Base-by-base conservation (phyloP, 169 alveolate genomes). In the Hammondia hammondi region DNA sequence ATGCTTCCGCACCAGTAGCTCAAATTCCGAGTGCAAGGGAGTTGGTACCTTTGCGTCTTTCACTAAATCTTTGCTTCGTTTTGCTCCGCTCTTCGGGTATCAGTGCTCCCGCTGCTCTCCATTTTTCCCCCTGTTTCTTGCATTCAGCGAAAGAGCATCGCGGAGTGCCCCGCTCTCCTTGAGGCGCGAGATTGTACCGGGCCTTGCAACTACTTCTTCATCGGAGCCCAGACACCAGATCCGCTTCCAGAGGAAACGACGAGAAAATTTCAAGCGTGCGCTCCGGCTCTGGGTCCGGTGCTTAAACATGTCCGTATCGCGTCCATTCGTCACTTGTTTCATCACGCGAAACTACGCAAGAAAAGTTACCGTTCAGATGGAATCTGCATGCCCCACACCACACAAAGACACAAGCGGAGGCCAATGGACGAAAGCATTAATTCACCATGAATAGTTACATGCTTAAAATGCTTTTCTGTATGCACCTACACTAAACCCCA, bases 101-200 rank as follows among this genome's bases (percentile, higher is more conserved):
- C 0, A 52, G 61, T 52, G 10, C 61, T 52, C 61, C 61, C 19
- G 61, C 10, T 10, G 61, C 61, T 52, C 24, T 52, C 19, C 61
- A 10, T 52, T 52, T 52, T 52, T 7, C 3, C 24, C 2, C 77
- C 73, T 61, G 73, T 24, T 67, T 2, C 77, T 21, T 67, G 27
- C 35, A 29, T 39, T 67, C 77, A 67, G 77, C 9, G 77, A 21
- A 27, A 17, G 32, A 67, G 77, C 32, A 67, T 2, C 3, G 77
- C 77, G 19, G 87, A 39, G 87, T 77, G 87, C 48, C 87, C 87
- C 87, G 87, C 87, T 77, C 87, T 77, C 56, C 14, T 77, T 56
- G 56, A 77, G 46, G 87, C 87, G 27, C 45, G 87, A 6, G 56
- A 32, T 6, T 77, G 87, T 52, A n/a, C 56, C 27, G 87, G 87